Evolutionary conservation across 208 protist genomes (phyloP).

Genomic region (Leishmania lainsoni): DNA sequence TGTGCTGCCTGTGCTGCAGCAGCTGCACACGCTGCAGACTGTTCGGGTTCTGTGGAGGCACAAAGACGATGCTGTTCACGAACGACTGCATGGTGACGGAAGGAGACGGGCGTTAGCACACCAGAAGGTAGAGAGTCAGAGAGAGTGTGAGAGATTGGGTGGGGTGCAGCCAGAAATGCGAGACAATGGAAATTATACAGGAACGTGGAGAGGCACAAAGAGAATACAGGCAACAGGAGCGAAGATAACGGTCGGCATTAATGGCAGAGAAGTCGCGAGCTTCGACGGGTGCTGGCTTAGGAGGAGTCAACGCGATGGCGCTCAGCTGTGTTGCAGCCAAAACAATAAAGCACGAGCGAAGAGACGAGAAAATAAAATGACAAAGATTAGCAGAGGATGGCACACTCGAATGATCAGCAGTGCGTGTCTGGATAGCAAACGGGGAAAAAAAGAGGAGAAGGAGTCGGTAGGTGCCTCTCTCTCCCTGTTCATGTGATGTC

Average conservation of each 20-base stretch:
- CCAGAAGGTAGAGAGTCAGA: neutral
- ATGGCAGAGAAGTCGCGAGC: neutral
- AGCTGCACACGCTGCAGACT: conserved; percentile 37
- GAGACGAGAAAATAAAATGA: neutral
- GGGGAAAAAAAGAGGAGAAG: neutral
- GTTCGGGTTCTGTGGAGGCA: conserved; percentile 40
- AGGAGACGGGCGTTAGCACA: conserved; percentile 3
- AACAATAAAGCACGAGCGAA: neutral
- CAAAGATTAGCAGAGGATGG: neutral
- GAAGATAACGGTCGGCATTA: neutral
- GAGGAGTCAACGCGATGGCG: neutral
- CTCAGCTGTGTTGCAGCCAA: neutral
- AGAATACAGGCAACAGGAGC: neutral
- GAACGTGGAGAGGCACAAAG: neutral
- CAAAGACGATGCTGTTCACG: conserved; percentile 64
- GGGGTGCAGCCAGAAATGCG: neutral
- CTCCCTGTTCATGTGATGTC: neutral
- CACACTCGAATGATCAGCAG: neutral
- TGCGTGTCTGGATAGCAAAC: neutral
- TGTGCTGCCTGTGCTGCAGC: conserved; percentile 35
- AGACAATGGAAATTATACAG: neutral
- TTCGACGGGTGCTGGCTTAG: neutral
- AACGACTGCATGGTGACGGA: conserved; percentile 23
- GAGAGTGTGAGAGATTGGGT: neutral
- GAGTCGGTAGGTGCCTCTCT: neutral